These are phyloP conservation scores for Solanum pennellii DNA, from an alignment of 257 asterid genomes.

Conservation along the genomic window DNA sequence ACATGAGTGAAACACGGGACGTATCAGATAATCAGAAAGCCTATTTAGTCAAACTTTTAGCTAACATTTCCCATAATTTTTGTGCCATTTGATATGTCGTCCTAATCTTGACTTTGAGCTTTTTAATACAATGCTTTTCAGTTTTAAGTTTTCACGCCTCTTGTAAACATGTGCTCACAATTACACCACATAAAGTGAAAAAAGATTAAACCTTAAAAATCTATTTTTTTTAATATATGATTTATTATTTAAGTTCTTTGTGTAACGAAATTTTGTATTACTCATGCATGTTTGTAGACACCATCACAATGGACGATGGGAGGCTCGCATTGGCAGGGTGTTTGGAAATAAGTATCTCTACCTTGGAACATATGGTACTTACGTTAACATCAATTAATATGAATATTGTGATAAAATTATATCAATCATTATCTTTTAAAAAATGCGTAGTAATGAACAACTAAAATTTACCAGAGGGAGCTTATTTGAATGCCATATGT, in stretches of 20 bases:
- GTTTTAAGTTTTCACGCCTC: not conserved
- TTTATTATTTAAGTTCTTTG: not conserved
- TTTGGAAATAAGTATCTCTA: conserved; percentile 58
- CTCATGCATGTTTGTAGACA: conserved; percentile 19
- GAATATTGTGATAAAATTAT: too few species aligned
- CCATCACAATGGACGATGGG: conserved; percentile 68
- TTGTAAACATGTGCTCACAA: not conserved
- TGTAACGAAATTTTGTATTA: not conserved
- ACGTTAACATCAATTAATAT: too few species aligned
- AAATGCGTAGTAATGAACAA: too few species aligned
- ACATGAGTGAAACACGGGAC: too few species aligned
- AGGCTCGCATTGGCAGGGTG: conserved; percentile 57
- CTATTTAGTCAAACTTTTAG: not conserved
- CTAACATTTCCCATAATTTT: not conserved
- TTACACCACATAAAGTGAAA: not conserved
- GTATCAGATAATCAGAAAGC: too few species aligned
- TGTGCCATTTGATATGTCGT: not conserved
- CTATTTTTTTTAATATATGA: not conserved
- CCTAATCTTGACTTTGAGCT: not conserved
- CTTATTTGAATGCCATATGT: too few species aligned
- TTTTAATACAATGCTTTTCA: not conserved
- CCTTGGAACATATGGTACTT: conserved; percentile 54
- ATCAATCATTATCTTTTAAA: too few species aligned
- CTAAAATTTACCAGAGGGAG: too few species aligned
- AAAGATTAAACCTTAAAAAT: not conserved